Conservation (phyloP, 73 alveolate genomes). For the Breviolum minutum region DNA sequence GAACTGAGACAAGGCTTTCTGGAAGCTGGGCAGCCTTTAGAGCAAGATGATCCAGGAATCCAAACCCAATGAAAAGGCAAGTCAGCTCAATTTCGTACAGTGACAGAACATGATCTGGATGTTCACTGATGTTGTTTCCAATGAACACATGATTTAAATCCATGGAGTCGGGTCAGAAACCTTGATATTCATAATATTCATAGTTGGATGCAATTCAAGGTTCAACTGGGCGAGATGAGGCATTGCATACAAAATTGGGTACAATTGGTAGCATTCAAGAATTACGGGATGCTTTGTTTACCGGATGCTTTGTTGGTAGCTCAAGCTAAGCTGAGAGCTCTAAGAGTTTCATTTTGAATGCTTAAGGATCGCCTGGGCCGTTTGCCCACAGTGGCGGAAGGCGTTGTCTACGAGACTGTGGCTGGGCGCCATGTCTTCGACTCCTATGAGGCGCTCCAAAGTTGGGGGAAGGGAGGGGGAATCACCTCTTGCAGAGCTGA, state of each 20-base stretch:
- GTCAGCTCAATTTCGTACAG: neutral
- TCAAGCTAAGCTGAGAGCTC: neutral
- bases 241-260: too few species aligned
- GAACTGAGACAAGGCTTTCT: slow-evolving; percentile 54
- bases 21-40: neutral
- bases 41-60: neutral
- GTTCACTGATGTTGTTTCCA: too few species aligned
- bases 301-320: neutral
- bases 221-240: too few species aligned
- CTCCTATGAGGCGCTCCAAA: slow-evolving; percentile 46
- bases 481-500: too few species aligned
- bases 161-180: neutral
- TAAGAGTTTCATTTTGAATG: neutral
- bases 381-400: slow-evolving; percentile 68
- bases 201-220: too few species aligned
- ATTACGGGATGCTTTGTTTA: neutral
- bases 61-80: neutral
- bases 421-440: slow-evolving; percentile 87
- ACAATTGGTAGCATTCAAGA: neutral
- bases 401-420: slow-evolving; percentile 82
- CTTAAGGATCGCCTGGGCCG: slow-evolving; percentile 50
- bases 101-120: too few species aligned
- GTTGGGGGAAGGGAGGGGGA: neutral
- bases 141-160: neutral
- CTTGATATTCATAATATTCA: too few species aligned